Evolutionary conservation across 805 yeast species (phyloP), one percentile per base, ranked within the genome.

Genomic region (Cyberlindnera samutprakarnensis): DNA sequence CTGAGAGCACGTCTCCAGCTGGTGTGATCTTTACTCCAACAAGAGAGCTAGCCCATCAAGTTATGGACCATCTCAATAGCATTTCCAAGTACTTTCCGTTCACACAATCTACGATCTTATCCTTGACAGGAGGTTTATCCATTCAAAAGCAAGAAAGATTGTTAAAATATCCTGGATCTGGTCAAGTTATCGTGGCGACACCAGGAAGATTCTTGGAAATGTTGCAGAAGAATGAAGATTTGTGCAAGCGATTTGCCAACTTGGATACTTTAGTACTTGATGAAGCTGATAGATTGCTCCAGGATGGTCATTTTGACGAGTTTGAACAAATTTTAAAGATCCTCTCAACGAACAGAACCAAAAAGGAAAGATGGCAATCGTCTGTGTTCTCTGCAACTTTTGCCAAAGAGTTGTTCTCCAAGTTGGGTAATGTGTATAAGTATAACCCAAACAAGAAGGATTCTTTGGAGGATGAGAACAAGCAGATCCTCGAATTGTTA

Each of bases 271-370:
- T 77, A 16, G 95, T 88, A 1, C 64, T 90, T 20, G 98, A 92
- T 64, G 98, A 92, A 57, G 98, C 98, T 10, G 98, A 92, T 63
- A 68, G 98, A 56, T 62, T 92, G 41, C 66, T 92, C 31, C 96
- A 90, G 57, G 95, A 88, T 50, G 96, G 97, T 3, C 97, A 88
- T 58, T 92, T 90, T 53, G 94, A 85, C 38, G 98, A 92, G 54
- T 72, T 92, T 42, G 94, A 81, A 44, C 80, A 76, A 48, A 80
- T 85, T 37, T 60, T 90, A 39, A 85, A 80, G 34, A 55, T 81
- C 12, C 56, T 92, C 36, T 59, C 59, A 16, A 68, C 63, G 56
- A 62, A 55, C 46, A 69, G 78, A 56, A 70, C 64, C 14, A 62
- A 54, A 37, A 66, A 64, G 41, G 46, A 36, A 4, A 56, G 51